phyloP scores from a whole-genome alignment of 768 basidiomycete genomes.

The Mycena alexandri region DNA sequence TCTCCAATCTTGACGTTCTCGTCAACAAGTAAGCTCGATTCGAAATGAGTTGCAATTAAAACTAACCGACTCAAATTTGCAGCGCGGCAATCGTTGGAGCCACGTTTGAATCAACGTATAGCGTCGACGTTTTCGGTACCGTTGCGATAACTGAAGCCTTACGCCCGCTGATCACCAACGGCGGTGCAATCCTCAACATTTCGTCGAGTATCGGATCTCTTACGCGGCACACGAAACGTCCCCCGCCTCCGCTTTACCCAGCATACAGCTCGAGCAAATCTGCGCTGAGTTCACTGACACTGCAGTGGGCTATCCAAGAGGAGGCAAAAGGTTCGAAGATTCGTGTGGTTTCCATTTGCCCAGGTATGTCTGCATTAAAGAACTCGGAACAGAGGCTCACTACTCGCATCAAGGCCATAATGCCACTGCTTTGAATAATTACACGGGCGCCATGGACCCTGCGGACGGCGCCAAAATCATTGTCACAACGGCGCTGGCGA shows the following conservation, averaged over 20 bases:
- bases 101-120: conserved; percentile 8
- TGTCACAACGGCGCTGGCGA: conserved; percentile 6
- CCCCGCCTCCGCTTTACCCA: not conserved
- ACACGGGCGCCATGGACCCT: conserved; percentile 9
- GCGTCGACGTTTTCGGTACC: conserved; percentile 30
- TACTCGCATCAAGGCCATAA: conserved; percentile 10
- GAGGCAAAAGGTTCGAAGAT: conserved; percentile 20
- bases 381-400: not conserved
- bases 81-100: conserved; percentile 8
- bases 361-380: not conserved
- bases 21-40: too few species aligned
- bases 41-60: too few species aligned
- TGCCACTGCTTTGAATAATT: conserved; percentile 19
- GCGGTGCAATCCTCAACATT: conserved; percentile 30
- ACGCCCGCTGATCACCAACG: conserved; percentile 23
- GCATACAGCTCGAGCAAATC: conserved; percentile 29
- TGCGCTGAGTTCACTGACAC: conserved; percentile 24
- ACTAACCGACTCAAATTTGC: too few species aligned
- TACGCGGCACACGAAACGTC: not conserved
- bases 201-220: conserved; percentile 23
- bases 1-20: conserved; percentile 5
- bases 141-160: conserved; percentile 15
- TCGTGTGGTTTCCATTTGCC: conserved; percentile 30
- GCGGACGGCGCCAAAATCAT: conserved; percentile 21
- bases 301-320: conserved; percentile 25